phyloP scores from a whole-genome alignment of 257 asterid genomes.

The Phtheirospermum japonicum region DNA sequence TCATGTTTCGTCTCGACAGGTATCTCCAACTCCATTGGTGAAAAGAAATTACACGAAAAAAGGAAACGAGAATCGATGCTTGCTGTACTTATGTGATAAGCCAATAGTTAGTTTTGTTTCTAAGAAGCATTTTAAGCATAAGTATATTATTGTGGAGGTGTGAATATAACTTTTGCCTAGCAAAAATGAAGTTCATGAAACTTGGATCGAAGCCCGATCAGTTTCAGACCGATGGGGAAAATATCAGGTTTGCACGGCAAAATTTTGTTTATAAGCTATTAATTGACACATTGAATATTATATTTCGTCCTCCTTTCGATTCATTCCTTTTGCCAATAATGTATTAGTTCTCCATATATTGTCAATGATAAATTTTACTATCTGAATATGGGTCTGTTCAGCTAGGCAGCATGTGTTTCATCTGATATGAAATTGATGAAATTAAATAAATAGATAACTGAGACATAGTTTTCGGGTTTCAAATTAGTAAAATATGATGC shows the following conservation, averaged over 20 bases:
- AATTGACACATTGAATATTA: too few species aligned
- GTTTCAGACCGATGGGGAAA: constrained; percentile 77
- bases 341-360: too few species aligned
- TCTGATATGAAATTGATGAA: too few species aligned
- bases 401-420: too few species aligned
- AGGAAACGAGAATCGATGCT: background rate
- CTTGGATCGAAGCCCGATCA: constrained; percentile 92
- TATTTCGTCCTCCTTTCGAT: too few species aligned
- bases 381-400: too few species aligned
- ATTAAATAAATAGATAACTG: too few species aligned
- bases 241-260: constrained; percentile 53
- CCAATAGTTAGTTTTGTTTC: background rate
- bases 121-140: background rate
- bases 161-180: background rate
- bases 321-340: too few species aligned
- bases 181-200: constrained; percentile 88
- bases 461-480: too few species aligned
- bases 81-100: background rate
- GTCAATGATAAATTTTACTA: too few species aligned
- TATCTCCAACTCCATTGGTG: constrained; percentile 41
- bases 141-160: background rate
- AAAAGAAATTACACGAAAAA: constrained; percentile 14
- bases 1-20: constrained; percentile 51
- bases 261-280: background rate
- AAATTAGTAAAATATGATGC: too few species aligned